Evolutionary conservation across 148 eudicot genomes (phyloP).

Genomic region (Rheum nobile): DNA sequence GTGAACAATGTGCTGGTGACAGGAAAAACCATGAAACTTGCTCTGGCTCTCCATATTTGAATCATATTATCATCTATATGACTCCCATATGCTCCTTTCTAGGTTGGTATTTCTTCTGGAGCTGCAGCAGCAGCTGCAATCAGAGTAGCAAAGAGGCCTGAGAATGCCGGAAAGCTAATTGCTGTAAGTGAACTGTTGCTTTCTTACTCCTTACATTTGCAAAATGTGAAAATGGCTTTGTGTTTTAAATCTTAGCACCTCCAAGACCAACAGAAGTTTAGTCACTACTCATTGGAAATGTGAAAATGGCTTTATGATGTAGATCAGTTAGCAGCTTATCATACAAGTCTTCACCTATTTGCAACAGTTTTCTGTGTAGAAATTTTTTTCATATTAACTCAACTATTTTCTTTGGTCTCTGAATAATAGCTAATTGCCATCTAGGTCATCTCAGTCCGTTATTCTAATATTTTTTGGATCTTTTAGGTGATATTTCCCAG

Average conservation of each 20-base stretch:
- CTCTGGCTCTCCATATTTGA: background rate
- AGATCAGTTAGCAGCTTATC: background rate
- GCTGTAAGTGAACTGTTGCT: slow-evolving; percentile 22
- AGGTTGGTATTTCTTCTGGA: slow-evolving; percentile 80
- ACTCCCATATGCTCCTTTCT: background rate
- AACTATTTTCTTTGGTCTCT: background rate
- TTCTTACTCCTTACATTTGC: background rate
- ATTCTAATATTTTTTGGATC: background rate
- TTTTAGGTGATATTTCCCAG: slow-evolving; percentile 70
- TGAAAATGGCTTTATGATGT: background rate
- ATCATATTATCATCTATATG: background rate
- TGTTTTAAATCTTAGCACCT: background rate
- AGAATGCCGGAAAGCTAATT: slow-evolving; percentile 63
- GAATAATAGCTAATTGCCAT: background rate
- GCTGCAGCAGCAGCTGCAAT: slow-evolving; percentile 66
- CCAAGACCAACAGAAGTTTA: background rate
- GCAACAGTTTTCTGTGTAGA: background rate
- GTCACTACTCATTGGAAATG: background rate
- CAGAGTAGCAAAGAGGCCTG: slow-evolving; percentile 45
- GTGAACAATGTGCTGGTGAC: background rate
- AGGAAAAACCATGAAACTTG: background rate
- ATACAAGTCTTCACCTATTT: background rate
- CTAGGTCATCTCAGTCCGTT: background rate
- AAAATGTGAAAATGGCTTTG: background rate
- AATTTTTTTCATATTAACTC: background rate